These are phyloP conservation scores for Daldinia vernicosa DNA, from an alignment of 495 filamentous ascomycete genomes.

Conservation along the genomic window DNA sequence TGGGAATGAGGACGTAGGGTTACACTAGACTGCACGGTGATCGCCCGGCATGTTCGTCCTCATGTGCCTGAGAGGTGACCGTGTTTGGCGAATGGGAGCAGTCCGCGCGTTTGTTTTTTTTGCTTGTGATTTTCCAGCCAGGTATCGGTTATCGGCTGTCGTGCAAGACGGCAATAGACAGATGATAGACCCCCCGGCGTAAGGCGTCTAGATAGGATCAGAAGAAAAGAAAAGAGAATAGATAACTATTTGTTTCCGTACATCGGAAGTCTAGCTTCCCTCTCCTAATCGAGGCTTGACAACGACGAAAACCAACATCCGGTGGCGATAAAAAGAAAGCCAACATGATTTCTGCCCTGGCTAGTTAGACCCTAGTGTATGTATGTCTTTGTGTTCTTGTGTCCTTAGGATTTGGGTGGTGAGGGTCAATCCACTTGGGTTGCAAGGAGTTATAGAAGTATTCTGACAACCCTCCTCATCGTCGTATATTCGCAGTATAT, in stretches of 20 bases:
- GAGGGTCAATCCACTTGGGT: slow-evolving; percentile 27
- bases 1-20: slow-evolving; percentile 58
- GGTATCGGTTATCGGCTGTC: slow-evolving; percentile 33
- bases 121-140: slow-evolving; percentile 38
- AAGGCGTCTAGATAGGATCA: slow-evolving; percentile 26
- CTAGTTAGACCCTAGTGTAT: slow-evolving; percentile 5
- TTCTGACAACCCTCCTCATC: not conserved
- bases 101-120: slow-evolving; percentile 26
- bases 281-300: slow-evolving; percentile 40
- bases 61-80: slow-evolving; percentile 37
- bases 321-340: slow-evolving; percentile 22
- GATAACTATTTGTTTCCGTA: slow-evolving; percentile 13
- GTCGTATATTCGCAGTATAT: not conserved
- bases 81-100: slow-evolving; percentile 40
- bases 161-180: slow-evolving; percentile 28
- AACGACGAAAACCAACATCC: slow-evolving; percentile 30
- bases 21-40: slow-evolving; percentile 41
- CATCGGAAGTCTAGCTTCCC: slow-evolving; percentile 38
- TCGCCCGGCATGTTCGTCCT: slow-evolving; percentile 29
- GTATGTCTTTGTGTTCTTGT: not conserved
- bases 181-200: slow-evolving; percentile 29
- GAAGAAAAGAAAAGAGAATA: slow-evolving; percentile 4
- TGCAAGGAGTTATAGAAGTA: slow-evolving; percentile 21
- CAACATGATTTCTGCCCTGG: not conserved
- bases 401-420: slow-evolving; percentile 3